phyloP scores from a whole-genome alignment of 2,329 filamentous ascomycete genomes.

The Microcyclospora tardicrescens region DNA sequence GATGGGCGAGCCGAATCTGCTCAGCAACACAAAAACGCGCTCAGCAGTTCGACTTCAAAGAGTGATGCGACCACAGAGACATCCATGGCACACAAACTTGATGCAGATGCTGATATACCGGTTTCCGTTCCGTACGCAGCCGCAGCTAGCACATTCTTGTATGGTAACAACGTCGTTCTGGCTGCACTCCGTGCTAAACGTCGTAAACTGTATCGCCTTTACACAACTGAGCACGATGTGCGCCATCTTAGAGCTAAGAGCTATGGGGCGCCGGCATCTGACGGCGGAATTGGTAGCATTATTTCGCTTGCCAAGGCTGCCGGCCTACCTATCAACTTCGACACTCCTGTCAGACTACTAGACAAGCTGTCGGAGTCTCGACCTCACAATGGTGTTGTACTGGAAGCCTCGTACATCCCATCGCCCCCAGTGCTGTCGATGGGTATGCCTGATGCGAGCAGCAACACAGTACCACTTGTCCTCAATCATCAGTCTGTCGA shows the following conservation, averaged over 20 bases:
- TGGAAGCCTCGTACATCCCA: slow-evolving; percentile 77
- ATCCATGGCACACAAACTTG: too few relatives aligned
- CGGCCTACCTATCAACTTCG: slow-evolving; percentile 43
- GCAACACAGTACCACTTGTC: slow-evolving; percentile 44
- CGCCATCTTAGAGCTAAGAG: slow-evolving; percentile 8
- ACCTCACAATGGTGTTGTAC: slow-evolving; percentile 78
- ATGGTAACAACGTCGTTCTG: slow-evolving; percentile 67
- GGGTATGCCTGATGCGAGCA: slow-evolving; percentile 16
- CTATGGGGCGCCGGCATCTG: not conserved
- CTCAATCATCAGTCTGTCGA: slow-evolving; percentile 55
- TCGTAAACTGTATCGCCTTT: slow-evolving; percentile 72
- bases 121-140: slow-evolving; percentile 57
- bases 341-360: slow-evolving; percentile 35
- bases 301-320: slow-evolving; percentile 18
- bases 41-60: too few relatives aligned
- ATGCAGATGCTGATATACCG: slow-evolving; percentile 22
- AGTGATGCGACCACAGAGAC: too few relatives aligned
- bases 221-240: slow-evolving; percentile 38
- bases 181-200: slow-evolving; percentile 58
- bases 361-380: slow-evolving; percentile 72
- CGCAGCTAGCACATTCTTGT: slow-evolving; percentile 81
- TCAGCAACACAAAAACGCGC: too few relatives aligned
- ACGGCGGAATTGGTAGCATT: not conserved
- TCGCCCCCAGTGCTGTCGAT: slow-evolving; percentile 30
- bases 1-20: too few relatives aligned